These are phyloP conservation scores for Immersiella caudata DNA, from an alignment of 495 filamentous ascomycete species.

Conservation along the genomic window DNA sequence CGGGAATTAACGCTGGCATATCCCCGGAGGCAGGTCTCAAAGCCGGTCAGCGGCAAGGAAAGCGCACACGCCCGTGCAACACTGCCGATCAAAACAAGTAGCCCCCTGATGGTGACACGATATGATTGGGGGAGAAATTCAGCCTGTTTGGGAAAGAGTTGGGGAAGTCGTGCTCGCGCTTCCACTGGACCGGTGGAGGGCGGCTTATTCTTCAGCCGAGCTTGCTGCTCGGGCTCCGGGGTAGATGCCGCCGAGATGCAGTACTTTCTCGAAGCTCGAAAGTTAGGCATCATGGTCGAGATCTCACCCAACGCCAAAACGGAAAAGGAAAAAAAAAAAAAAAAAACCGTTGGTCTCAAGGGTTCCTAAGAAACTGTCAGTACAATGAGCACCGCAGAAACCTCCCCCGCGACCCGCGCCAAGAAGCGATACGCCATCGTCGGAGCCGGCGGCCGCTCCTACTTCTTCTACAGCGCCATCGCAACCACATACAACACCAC, in stretches of 20 bases:
- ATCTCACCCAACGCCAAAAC: background rate
- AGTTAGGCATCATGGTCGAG: background rate
- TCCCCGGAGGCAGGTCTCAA: background rate
- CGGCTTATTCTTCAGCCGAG: slow-evolving; percentile 20
- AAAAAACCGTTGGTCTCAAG: too few species aligned
- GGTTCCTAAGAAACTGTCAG: too few species aligned
- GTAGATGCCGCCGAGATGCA: slow-evolving; percentile 21
- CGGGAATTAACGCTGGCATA: background rate
- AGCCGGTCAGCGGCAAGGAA: background rate
- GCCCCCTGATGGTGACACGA: background rate
- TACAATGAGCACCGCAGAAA: background rate
- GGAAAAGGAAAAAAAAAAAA: too few species aligned
- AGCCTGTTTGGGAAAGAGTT: slow-evolving; percentile 16
- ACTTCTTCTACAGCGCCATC: slow-evolving; percentile 62
- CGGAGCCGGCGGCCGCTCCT: slow-evolving; percentile 48
- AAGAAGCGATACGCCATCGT: slow-evolving; percentile 48
- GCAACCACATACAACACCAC: slow-evolving; percentile 50
- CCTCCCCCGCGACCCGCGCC: slow-evolving; percentile 12
- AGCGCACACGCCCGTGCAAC: background rate
- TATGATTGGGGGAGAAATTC: slow-evolving; percentile 27
- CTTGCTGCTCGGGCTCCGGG: slow-evolving; percentile 19
- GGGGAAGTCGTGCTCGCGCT: background rate
- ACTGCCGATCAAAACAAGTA: background rate
- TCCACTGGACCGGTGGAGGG: background rate
- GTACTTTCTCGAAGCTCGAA: background rate